These are phyloP conservation scores for Penicillium macrosclerotiorum DNA, from an alignment of 495 filamentous ascomycete genomes.

Conservation along the genomic window DNA sequence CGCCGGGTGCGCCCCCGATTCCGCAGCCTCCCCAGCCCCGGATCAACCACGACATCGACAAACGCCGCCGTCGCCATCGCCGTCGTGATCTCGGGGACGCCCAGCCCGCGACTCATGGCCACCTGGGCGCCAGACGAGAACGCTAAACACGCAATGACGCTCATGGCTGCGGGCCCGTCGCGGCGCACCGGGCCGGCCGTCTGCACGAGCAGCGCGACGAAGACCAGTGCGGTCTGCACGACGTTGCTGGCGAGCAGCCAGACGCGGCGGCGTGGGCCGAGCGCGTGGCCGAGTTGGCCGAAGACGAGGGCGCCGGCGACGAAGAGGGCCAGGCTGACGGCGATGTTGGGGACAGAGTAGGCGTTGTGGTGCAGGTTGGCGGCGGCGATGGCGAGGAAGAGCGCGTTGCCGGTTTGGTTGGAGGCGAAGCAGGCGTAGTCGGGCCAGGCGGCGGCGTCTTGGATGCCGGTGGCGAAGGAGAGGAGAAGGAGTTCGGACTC, in stretches of 20 bases:
- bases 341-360: constrained; percentile 47
- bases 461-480: constrained; percentile 43
- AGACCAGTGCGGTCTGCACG: constrained; percentile 54
- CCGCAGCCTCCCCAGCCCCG: constrained; percentile 32
- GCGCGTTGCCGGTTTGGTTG: constrained; percentile 65
- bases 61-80: constrained; percentile 67
- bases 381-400: constrained; percentile 52
- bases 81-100: constrained; percentile 62
- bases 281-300: constrained; percentile 53
- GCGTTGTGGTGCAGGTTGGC: constrained; percentile 42
- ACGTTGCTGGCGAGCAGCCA: constrained; percentile 54
- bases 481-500: constrained; percentile 34
- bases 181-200: constrained; percentile 30
- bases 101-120: constrained; percentile 51
- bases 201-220: constrained; percentile 48
- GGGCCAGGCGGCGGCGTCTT: constrained; percentile 60
- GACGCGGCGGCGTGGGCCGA: constrained; percentile 47
- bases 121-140: constrained; percentile 59
- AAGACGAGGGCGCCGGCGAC: constrained; percentile 50
- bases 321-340: constrained; percentile 52
- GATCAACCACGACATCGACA: constrained; percentile 59
- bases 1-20: constrained; percentile 55
- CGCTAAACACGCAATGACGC: constrained; percentile 51
- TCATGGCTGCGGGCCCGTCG: constrained; percentile 34
- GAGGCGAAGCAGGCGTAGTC: constrained; percentile 64